Percentiles rank a stretch among this genome's conserved stretches.
phyloP scores from a whole-genome alignment of 345 rosid genomes.

The Syzygium grande region DNA sequence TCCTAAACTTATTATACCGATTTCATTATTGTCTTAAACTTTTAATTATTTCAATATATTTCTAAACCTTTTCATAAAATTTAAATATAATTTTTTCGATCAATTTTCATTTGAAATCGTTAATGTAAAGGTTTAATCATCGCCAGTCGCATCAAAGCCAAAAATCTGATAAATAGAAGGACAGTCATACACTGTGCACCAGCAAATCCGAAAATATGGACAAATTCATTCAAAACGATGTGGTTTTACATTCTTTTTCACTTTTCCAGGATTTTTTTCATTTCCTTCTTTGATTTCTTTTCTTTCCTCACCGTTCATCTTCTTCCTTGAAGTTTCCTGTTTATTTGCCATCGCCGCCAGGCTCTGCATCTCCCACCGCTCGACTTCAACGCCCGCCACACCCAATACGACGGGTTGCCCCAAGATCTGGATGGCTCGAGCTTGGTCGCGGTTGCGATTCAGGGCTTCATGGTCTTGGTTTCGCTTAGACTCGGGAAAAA shows the following conservation, averaged over 20 bases:
- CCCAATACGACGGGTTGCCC: background rate
- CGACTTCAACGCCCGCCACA: background rate
- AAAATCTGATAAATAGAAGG: no score
- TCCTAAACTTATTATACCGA: no score
- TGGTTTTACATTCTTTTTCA: background rate
- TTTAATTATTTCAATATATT: no score
- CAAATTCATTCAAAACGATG: background rate
- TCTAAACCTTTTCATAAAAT: no score
- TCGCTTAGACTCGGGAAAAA: background rate
- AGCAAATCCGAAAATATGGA: fast-evolving
- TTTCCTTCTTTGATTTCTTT: background rate
- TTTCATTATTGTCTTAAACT: no score
- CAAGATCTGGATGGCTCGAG: background rate
- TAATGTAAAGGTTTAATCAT: background rate
- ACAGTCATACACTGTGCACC: fast-evolving
- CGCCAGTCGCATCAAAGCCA: no score
- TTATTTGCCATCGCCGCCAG: background rate
- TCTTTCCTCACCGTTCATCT: background rate
- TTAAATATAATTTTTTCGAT: no score
- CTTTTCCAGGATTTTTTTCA: background rate
- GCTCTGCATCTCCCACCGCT: background rate
- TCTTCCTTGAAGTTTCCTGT: background rate
- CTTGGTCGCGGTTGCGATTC: background rate
- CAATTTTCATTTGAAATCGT: background rate
- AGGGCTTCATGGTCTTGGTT: background rate